phyloP scores from a whole-genome alignment of 108 stramenopile species.

The Chaetoceros tenuissimus region DNA sequence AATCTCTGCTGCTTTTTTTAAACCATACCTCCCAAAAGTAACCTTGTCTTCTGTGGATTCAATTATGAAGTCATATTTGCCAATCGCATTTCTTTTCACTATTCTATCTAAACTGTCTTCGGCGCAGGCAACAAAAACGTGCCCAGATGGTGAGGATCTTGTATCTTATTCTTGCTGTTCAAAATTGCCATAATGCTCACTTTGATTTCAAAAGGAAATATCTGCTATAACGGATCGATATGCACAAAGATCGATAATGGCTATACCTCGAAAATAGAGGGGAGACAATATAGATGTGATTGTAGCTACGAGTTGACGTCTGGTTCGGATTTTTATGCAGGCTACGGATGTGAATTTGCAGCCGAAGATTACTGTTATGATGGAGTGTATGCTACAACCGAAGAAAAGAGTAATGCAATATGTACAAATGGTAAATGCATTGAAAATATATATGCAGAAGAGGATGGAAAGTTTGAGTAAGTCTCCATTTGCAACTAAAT shows the following conservation, averaged over 20 bases:
- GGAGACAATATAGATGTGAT: neutral
- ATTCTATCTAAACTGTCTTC: too few species aligned
- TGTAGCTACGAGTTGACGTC: neutral
- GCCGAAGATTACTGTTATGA: neutral
- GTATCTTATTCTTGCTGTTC: too few species aligned
- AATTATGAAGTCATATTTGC: too few species aligned
- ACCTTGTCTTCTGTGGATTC: too few species aligned
- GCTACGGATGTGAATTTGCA: neutral
- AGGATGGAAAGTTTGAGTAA: neutral
- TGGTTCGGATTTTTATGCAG: neutral
- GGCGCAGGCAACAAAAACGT: too few species aligned
- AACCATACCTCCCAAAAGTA: too few species aligned
- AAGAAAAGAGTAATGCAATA: neutral
- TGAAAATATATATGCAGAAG: neutral
- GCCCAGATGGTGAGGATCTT: too few species aligned
- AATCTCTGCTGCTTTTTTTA: too few species aligned
- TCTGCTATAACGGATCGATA: neutral
- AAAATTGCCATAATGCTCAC: too few species aligned
- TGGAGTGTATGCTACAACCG: neutral
- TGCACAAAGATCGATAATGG: neutral
- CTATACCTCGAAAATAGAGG: neutral
- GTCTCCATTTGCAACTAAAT: too few species aligned
- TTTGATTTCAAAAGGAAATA: too few species aligned
- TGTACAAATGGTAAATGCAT: neutral
- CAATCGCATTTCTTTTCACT: too few species aligned